Base-by-base conservation (phyloP, 169 alveolate species). In the Eimeria sp. region DNA sequence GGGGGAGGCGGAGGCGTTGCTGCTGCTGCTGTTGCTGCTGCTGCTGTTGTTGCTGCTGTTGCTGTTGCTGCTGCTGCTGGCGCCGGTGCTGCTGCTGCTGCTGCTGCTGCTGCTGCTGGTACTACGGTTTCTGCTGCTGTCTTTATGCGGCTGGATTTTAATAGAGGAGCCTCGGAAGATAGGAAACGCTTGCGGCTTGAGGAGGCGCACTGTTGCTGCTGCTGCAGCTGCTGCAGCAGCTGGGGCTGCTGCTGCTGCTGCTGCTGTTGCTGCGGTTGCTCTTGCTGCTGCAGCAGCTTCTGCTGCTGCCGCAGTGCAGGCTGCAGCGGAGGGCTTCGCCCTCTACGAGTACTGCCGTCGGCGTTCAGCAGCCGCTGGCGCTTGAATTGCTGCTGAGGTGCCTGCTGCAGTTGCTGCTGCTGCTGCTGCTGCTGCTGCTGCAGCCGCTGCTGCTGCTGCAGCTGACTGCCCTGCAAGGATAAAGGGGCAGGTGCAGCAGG, bases 301-400 rank as follows among this genome's bases (percentile, higher is more conserved):
- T 23, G 66, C 87, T 77, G 87, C 52, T 37, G 85, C 89, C 11
- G 71, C 27, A 49, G 49, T 23, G 71, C 49, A 43, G 83, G 83
- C 83, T 74, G 60, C 10, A 82, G 20, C 10, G 90, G 90, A 13
- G 72, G 90, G 54, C 20, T 30, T 82, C 74, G 9, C 37, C 74
- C 66, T 37, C 90, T 46, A 6, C 72, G 64, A 23, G 52, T 4
- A 18, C 74, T 56, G 1, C 90, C 90, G 14, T 37, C 74, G 6
- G 20, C 71, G 56, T 30, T 82, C 49, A 85, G 78, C 78, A 85
- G 78, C 91, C 91, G 91, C 80, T 85, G 91, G 25, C 91, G 80
- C 91, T 85, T 85, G 52, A 25, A n/a, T n/a, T 82, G 90, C 49
- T n/a, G 43, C 71, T 18, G 46, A 46, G 66, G 58, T 20, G 25